phyloP scores from a whole-genome alignment of 2,329 filamentous ascomycete species.

The Stagonosporopsis rhizophila region DNA sequence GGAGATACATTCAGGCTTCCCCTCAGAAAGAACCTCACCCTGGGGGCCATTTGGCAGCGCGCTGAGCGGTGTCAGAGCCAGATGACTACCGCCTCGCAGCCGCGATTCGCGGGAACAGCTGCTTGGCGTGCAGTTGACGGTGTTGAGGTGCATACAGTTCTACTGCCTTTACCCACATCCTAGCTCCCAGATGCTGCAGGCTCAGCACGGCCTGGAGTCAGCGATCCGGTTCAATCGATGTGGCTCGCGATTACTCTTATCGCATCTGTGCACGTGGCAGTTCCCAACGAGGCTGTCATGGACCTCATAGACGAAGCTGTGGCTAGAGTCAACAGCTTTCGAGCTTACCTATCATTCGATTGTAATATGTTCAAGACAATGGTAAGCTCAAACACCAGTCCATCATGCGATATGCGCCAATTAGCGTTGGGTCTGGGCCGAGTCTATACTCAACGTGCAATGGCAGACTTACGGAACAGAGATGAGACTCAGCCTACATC shows the following conservation, averaged over 20 bases:
- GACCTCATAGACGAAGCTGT: neutral
- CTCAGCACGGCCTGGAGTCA: neutral
- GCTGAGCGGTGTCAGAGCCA: neutral
- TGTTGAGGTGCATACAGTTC: slow-evolving; percentile 3
- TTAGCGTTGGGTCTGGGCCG: neutral
- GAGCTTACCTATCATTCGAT: neutral
- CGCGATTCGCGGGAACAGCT: neutral
- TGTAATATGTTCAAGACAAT: neutral
- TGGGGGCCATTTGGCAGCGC: neutral
- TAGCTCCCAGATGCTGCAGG: slow-evolving; percentile 6
- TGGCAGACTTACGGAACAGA: neutral
- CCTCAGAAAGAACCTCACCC: neutral
- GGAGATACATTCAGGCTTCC: neutral
- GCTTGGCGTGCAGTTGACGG: slow-evolving; percentile 7
- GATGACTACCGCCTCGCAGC: neutral
- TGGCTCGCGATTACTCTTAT: neutral
- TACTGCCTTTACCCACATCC: neutral
- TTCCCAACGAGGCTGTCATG: neutral
- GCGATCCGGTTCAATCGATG: neutral
- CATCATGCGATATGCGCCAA: neutral
- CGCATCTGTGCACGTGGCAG: neutral
- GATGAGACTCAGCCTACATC: neutral
- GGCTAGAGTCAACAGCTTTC: neutral
- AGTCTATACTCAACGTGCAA: neutral
- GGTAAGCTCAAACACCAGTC: neutral